These are phyloP conservation scores for Vitis hybrid DNA, from an alignment of 177 flowering plant genomes.

Conservation along the genomic window DNA sequence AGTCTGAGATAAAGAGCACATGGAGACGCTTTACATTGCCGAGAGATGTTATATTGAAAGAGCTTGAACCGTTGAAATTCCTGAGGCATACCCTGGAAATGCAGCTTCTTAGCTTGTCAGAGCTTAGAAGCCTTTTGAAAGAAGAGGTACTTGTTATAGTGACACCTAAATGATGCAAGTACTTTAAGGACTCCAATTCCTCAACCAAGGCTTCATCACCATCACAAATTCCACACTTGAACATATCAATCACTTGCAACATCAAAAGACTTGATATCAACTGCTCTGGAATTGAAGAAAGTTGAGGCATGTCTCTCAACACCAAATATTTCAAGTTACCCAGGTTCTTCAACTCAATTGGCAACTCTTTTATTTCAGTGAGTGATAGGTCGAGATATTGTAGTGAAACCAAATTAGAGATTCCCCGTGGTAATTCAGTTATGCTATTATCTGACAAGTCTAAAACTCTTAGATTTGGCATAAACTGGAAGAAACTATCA, in stretches of 20 bases:
- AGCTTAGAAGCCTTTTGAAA: neutral
- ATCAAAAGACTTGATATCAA: constrained; percentile 6
- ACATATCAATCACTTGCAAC: constrained; percentile 7
- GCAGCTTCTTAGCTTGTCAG: neutral
- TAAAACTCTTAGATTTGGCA: constrained; percentile 19
- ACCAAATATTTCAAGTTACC: constrained; percentile 5
- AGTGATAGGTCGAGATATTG: constrained; percentile 13
- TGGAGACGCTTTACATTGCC: neutral
- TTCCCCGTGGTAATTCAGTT: constrained; percentile 8
- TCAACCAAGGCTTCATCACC: neutral
- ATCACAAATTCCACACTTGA: neutral
- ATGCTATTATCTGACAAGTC: constrained; percentile 5
- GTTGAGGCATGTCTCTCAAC: neutral
- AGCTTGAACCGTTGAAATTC: neutral
- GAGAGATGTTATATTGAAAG: neutral
- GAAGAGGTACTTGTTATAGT: neutral
- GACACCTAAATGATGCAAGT: constrained; percentile 4
- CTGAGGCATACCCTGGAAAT: neutral
- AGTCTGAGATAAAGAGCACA: neutral
- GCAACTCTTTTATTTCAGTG: constrained; percentile 7
- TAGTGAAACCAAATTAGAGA: constrained; percentile 4
- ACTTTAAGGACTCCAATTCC: constrained; percentile 15
- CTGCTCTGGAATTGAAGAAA: neutral
- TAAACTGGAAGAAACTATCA: constrained; percentile 6
- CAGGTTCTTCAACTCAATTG: constrained; percentile 8